These are phyloP conservation scores for Skeletonema marinoi DNA, from an alignment of 108 stramenopile genomes.

Conservation along the genomic window DNA sequence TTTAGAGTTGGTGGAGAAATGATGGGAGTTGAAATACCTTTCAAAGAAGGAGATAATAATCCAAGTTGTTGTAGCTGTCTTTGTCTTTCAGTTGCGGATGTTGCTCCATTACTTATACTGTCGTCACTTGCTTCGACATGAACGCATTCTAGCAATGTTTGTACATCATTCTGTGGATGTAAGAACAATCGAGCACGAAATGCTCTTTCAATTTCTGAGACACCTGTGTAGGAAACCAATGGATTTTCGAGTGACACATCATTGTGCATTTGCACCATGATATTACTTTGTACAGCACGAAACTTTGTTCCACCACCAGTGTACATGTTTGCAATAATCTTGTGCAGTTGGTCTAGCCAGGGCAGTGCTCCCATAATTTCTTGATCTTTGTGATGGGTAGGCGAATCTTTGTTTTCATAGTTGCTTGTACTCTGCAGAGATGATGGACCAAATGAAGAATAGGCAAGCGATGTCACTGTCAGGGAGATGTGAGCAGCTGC, in stretches of 20 bases:
- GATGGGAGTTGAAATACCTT: neutral
- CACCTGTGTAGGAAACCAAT: conserved; percentile 19
- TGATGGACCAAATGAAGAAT: conserved; percentile 22
- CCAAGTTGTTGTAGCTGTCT: neutral
- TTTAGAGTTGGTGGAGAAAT: conserved; percentile 12
- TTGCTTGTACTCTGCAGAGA: neutral
- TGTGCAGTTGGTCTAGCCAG: conserved; percentile 43
- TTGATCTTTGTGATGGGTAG: neutral
- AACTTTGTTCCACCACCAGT: conserved; percentile 7
- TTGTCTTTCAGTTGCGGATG: neutral
- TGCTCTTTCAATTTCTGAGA: conserved; percentile 26
- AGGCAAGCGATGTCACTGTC: conserved; percentile 23
- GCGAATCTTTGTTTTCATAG: neutral
- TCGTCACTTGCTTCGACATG: conserved; percentile 43
- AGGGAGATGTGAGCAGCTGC: conserved; percentile 18
- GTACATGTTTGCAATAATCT: conserved; percentile 32
- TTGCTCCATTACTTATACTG: conserved; percentile 14
- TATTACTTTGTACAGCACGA: neutral
- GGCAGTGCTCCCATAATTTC: conserved; percentile 19
- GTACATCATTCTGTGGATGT: conserved; percentile 17
- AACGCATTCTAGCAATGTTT: conserved; percentile 36
- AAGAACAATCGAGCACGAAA: conserved; percentile 23
- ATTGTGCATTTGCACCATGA: conserved; percentile 24
- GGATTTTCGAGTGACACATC: conserved; percentile 37
- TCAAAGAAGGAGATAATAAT: neutral